phyloP scores from a whole-genome alignment of 148 eudicot species.

The Dianthus caryophyllus region DNA sequence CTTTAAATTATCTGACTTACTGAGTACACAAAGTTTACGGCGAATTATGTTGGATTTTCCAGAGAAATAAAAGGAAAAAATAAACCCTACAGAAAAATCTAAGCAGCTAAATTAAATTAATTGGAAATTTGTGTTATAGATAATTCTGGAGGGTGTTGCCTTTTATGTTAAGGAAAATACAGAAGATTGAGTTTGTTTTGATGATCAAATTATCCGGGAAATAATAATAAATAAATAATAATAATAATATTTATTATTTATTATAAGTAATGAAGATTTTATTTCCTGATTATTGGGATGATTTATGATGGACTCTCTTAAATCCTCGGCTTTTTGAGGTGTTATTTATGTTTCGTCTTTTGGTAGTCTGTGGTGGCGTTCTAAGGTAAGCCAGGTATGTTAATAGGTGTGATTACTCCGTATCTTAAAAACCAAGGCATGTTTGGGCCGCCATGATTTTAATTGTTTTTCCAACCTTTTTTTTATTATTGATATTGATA shows the following conservation, averaged over 20 bases:
- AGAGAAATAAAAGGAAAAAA: not conserved
- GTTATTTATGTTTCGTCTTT: too few species aligned
- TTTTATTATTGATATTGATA: too few species aligned
- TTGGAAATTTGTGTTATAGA: not conserved
- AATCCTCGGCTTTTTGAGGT: not conserved
- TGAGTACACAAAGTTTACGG: not conserved
- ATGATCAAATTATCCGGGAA: slow-evolving; percentile 8
- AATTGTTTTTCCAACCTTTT: too few species aligned
- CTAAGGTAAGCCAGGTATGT: not conserved
- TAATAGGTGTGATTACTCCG: too few species aligned
- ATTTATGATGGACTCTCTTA: slow-evolving; percentile 1
- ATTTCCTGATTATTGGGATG: not conserved
- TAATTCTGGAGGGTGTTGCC: not conserved
- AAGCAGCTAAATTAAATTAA: slow-evolving; percentile 14
- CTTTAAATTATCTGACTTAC: slow-evolving; percentile 3
- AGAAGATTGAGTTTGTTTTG: not conserved
- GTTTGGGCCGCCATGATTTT: too few species aligned
- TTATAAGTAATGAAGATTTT: slow-evolving; percentile 12
- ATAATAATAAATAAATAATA: too few species aligned
- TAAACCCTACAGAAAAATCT: not conserved
- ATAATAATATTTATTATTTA: too few species aligned
- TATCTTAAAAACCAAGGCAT: too few species aligned
- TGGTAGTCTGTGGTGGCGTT: not conserved
- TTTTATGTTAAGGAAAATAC: not conserved
- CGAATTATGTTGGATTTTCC: not conserved